phyloP scores from a whole-genome alignment of 2,329 filamentous ascomycete genomes.

The Aspergillus piperis region DNA sequence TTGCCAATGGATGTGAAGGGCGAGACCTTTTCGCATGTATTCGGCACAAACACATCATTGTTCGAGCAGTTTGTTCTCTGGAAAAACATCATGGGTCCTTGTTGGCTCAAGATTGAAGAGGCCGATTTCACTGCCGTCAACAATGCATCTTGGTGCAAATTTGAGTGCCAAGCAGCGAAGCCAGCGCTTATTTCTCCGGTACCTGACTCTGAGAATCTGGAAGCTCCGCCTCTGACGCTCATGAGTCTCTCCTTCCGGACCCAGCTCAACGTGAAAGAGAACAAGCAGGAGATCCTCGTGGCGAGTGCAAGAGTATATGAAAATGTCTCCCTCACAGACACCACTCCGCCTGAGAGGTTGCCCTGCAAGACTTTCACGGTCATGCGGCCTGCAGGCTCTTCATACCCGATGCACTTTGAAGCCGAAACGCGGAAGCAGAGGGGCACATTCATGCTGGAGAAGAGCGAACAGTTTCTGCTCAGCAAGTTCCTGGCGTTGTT shows the following conservation, averaged over 20 bases:
- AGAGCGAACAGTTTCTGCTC: slow-evolving; percentile 80
- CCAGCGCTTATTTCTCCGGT: slow-evolving; percentile 74
- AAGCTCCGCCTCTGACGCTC: slow-evolving; percentile 84
- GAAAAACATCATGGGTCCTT: slow-evolving; percentile 99
- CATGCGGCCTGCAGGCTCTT: slow-evolving; percentile 73
- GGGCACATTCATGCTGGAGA: slow-evolving; percentile 77
- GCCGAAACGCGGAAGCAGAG: slow-evolving; percentile 70
- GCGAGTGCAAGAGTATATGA: slow-evolving; percentile 93
- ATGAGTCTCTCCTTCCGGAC: slow-evolving; percentile 93
- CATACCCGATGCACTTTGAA: slow-evolving; percentile 87
- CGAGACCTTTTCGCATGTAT: slow-evolving; percentile 90
- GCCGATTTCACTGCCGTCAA: slow-evolving; percentile 81
- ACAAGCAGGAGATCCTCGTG: slow-evolving; percentile 93
- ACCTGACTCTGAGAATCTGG: slow-evolving; percentile 75
- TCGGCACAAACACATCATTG: slow-evolving; percentile 87
- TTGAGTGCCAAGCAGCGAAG: slow-evolving; percentile 80
- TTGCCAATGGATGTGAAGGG: slow-evolving; percentile 72
- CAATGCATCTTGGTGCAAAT: slow-evolving; percentile 95
- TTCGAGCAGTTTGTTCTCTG: slow-evolving; percentile 98
- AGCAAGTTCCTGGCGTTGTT: slow-evolving; percentile 88
- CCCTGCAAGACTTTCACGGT: slow-evolving; percentile 89
- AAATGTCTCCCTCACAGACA: slow-evolving; percentile 82
- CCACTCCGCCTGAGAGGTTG: slow-evolving; percentile 82
- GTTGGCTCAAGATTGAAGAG: slow-evolving; percentile 89
- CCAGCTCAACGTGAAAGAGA: slow-evolving; percentile 83